Base-by-base conservation (phyloP, 176 grass and related monocot species). In the Oryza meyeriana region DNA sequence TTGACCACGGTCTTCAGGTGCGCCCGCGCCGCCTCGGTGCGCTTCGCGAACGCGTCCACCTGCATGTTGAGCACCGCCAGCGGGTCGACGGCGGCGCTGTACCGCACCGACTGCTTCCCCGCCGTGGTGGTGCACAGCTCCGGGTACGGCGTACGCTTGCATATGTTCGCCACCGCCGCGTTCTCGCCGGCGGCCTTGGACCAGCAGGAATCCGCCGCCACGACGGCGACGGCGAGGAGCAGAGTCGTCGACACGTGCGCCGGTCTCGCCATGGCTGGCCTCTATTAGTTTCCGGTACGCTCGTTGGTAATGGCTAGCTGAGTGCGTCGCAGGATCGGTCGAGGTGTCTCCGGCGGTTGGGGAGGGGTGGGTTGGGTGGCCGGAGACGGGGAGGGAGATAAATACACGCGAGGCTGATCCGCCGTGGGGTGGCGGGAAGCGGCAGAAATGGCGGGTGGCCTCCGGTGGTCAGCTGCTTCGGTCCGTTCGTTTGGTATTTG, bases 61-160 rank as follows among this genome's bases (percentile, higher is more conserved):
- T 85, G 78, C 87, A 85, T 85, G 41, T 55, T 18, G 22, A 85
- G 66, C 73, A 85, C 88, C 59, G 66, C 17, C 27, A 85, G 5
- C 27, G 72, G 4, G 41, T 77, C 87, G 33, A 81, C 52, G 2
- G 4, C 28, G 2, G 42, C 4, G 48, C 4, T 5, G 77, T 76
- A 57, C 33, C 1, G 35, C 65, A 1, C 12, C 11, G 45, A 16
- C 14, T 67, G 78, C 58, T 65, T 42, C 22, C 83, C 78, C 0
- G 83, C 57, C 57, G 72, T 82, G 10, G 10, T 20, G 5, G 18
- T 72, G 83, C 88, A 86, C 28, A 89, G 33, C 0, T 58, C 83
- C 0, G 73, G 83, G 73, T 39, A 86, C 58, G 83, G 64, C 13
- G 82, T 85, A 4, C 32, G 10, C 72, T 59, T 64, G 78, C 87